These are phyloP conservation scores for Fusarium liriodendri DNA, from an alignment of 2,329 filamentous ascomycete species.

Conservation along the genomic window DNA sequence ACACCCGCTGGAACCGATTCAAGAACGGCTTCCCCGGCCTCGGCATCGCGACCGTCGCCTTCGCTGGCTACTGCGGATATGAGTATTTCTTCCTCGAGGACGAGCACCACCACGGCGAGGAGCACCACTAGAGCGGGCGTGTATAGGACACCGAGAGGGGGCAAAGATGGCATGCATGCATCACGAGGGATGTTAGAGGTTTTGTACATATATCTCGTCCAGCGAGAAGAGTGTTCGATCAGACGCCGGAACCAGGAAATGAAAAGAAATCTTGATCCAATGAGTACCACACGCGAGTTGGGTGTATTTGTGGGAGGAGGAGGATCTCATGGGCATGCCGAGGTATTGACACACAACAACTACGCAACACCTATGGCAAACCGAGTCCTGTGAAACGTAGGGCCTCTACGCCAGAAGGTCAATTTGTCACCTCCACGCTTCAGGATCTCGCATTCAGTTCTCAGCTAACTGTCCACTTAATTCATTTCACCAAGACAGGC, in stretches of 20 bases:
- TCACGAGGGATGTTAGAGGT: constrained; percentile 12
- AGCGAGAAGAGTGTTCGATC: constrained; percentile 28
- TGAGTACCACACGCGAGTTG: not conserved
- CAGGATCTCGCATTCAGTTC: not conserved
- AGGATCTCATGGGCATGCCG: not conserved
- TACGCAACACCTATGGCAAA: not conserved
- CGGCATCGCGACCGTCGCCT: constrained; percentile 91
- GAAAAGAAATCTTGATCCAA: constrained; percentile 24
- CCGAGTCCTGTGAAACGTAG: not conserved
- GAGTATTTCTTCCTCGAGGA: constrained; percentile 89
- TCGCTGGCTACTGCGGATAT: constrained; percentile 88
- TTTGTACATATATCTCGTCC: constrained; percentile 43
- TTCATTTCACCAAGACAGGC: not conserved
- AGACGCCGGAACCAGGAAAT: constrained; percentile 36
- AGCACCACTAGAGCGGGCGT: constrained; percentile 61
- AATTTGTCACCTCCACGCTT: not conserved
- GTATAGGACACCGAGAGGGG: constrained; percentile 20
- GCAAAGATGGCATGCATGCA: constrained; percentile 20
- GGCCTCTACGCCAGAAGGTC: not conserved
- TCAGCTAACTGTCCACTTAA: not conserved
- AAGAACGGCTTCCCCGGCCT: constrained; percentile 88
- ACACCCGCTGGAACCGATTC: constrained; percentile 91
- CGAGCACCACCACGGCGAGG: constrained; percentile 68
- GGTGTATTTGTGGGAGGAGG: not conserved
- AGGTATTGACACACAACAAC: not conserved